Evolutionary conservation across 768 basidiomycete species (phyloP).

Genomic region (Lactarius indigo): DNA sequence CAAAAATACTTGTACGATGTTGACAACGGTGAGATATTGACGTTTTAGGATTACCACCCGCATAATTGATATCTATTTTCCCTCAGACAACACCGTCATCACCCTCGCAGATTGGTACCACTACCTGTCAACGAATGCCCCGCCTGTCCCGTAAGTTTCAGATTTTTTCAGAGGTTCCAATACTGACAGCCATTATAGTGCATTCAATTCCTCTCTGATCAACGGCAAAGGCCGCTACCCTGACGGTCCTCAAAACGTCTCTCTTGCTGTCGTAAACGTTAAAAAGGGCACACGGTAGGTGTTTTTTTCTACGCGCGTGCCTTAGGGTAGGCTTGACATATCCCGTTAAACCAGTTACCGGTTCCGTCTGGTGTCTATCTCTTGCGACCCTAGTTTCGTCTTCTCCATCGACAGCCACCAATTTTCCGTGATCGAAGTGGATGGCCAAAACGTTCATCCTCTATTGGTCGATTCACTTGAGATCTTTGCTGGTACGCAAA

Average conservation of each 20-base stretch:
- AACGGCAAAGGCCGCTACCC: constrained; percentile 5
- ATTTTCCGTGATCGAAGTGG: constrained; percentile 22
- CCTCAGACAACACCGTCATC: not conserved
- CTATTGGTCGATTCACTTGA: constrained; percentile 19
- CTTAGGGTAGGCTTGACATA: not conserved
- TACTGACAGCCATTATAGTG: not conserved
- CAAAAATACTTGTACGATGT: constrained; percentile 28
- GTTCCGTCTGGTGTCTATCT: constrained; percentile 43
- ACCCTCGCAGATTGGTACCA: constrained; percentile 4
- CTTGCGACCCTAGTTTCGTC: constrained; percentile 28
- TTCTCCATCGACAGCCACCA: constrained; percentile 38
- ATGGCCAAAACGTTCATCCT: constrained; percentile 21
- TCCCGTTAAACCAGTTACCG: constrained; percentile 35
- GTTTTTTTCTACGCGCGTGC: not conserved
- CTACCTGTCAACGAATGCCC: not conserved
- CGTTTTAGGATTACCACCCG: not conserved
- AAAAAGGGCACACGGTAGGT: not conserved
- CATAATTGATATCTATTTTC: not conserved
- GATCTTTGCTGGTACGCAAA: constrained; percentile 18
- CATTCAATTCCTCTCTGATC: constrained; percentile 6
- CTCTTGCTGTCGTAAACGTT: not conserved
- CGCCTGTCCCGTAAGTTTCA: not conserved
- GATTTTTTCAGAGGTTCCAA: not conserved
- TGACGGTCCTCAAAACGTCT: not conserved
- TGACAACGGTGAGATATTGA: constrained; percentile 26